Conservation (phyloP, 495 filamentous ascomycete species). For the Neurospora hispaniola region DNA sequence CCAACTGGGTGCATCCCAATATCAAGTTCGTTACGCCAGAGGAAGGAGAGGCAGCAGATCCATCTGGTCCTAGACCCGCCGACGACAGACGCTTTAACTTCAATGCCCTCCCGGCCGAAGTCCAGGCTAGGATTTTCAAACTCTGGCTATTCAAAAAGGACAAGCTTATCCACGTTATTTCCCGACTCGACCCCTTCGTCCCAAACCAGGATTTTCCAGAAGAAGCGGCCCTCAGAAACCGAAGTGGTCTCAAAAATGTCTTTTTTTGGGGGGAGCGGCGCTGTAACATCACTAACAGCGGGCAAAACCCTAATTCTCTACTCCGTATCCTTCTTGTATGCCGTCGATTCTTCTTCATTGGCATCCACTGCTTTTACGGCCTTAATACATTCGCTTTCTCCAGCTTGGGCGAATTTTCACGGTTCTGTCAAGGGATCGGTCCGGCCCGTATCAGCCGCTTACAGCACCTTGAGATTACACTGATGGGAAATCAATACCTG, state of each 20-base stretch:
- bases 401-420: conserved; percentile 29
- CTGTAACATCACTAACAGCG: conserved; percentile 17
- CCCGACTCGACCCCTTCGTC: conserved; percentile 24
- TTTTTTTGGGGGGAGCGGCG: conserved; percentile 23
- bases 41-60: no score
- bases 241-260: conserved; percentile 13
- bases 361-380: conserved; percentile 30
- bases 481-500: conserved; percentile 17
- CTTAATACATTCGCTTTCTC: conserved; percentile 36
- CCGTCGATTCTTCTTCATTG: conserved; percentile 24
- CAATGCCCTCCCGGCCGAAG: conserved; percentile 15
- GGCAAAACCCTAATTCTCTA: conserved; percentile 13
- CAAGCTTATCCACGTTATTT: conserved; percentile 27
- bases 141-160: conserved; percentile 15
- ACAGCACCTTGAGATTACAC: conserved; percentile 27
- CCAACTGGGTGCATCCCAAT: conserved; percentile 18
- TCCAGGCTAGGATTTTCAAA: conserved; percentile 24
- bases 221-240: conserved; percentile 1
- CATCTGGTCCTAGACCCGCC: no score
- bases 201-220: conserved; percentile 12
- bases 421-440: conserved; percentile 28
- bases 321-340: conserved; percentile 20
- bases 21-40: conserved; percentile 7
- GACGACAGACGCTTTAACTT: conserved; percentile 12
- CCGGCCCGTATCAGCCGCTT: conserved; percentile 22